A percentile compares a stretch with the other conserved stretches of the same genome.
phyloP scores from a whole-genome alignment of 441 rosid genomes.

The Syzygium malaccense region DNA sequence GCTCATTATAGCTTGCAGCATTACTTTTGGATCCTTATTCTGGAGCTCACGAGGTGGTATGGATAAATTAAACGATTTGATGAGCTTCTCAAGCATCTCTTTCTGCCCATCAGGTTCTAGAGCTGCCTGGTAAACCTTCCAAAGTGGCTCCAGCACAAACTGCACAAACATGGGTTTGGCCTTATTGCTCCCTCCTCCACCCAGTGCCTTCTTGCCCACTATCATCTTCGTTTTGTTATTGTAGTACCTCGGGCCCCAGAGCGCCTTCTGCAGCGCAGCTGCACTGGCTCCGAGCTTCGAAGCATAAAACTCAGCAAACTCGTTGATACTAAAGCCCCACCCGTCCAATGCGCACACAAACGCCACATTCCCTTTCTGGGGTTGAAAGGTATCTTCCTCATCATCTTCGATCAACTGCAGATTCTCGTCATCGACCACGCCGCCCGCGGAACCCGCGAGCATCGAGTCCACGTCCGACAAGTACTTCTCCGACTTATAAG shows the following conservation, averaged over 20 bases:
- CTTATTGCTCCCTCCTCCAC: conserved; percentile 40
- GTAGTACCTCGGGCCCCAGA: conserved; percentile 92
- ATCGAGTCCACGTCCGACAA: conserved; percentile 90
- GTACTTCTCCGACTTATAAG: conserved; percentile 81
- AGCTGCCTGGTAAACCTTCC: conserved; percentile 84
- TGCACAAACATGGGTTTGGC: conserved; percentile 90
- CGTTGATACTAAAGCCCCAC: conserved; percentile 75
- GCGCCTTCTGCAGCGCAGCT: conserved; percentile 53
- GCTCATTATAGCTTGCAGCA: conserved; percentile 84
- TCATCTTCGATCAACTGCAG: conserved; percentile 77
- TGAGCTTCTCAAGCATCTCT: conserved; percentile 55
- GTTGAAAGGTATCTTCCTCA: conserved; percentile 93
- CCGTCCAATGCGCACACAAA: conserved; percentile 92
- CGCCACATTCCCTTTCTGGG: conserved; percentile 87
- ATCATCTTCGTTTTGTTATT: conserved; percentile 69
- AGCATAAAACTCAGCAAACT: conserved; percentile 81
- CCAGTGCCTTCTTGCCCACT: conserved; percentile 66
- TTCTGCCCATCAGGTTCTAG: conserved; percentile 60
- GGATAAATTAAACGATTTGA: conserved; percentile 59
- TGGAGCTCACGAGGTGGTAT: conserved; percentile 74
- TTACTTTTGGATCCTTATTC: conserved; percentile 77
- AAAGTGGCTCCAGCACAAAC: conserved; percentile 86
- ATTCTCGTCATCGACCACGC: conserved; percentile 48
- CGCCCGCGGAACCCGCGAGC: conserved; percentile 48
- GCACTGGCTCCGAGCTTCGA: conserved; percentile 74